Evolutionary conservation across 1,284 basidiomycete species (phyloP), one percentile per base, ranked within the genome.

Genomic region (Apiotrichum gamsii): DNA sequence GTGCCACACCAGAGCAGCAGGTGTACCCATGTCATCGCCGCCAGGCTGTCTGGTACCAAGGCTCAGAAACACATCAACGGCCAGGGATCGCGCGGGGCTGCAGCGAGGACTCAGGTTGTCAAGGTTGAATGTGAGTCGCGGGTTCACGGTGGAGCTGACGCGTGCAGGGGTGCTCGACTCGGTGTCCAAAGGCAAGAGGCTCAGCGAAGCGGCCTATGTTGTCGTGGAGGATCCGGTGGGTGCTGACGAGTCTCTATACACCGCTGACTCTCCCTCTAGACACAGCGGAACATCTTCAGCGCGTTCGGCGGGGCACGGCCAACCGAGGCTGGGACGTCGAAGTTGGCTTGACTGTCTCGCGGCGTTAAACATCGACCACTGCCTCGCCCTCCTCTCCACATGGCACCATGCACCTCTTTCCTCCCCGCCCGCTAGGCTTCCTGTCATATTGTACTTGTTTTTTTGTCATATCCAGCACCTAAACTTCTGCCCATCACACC

Each of bases 11-110:
- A 61, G 40, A 60, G 47, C 18, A 56, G 59, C 2, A 49, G 62
- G 3, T 66, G 65, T 45, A 72, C 72, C 10, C 70, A 73, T 50
- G 63, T 72, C 21, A 57, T 73, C 28, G 69, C 70, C 14, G 58
- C 59, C 28, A 60, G 62, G n/a, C 47, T 73, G 13, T 62, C 61
- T 8, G 72, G 69, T 4, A 59, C 52, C 9, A 73, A 73, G 49
- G 57, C 68, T 21, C 68, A 72, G 43, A 73, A 72, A 56, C 62
- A 64, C 50, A 64, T 73, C n/a, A 56, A 70, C 39, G 66, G 64
- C 2, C 64, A 68, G 31, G 70, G 61, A 2, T 50, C 50, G 3
- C 42, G 63, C 13, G 64, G 67, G 1, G 55, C 61, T 1, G 45
- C 58, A 8, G 57, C 58, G 42, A 57, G 68, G 28, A 52, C 59